phyloP scores from a whole-genome alignment of 352 stramenopile species.

The Pythium dissimile region DNA sequence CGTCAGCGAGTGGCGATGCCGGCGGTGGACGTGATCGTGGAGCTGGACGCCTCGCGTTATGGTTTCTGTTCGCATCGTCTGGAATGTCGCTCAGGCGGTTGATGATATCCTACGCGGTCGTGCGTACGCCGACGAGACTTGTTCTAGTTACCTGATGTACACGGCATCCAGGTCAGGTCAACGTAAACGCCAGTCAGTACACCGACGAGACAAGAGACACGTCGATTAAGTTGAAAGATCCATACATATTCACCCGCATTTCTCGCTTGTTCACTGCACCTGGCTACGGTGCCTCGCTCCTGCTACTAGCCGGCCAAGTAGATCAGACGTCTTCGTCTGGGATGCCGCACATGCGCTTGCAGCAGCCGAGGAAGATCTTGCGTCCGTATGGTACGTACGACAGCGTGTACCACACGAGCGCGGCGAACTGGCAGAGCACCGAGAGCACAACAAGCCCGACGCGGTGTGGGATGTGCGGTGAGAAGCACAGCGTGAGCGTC shows the following conservation, averaged over 20 bases:
- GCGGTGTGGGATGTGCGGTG: constrained; percentile 59
- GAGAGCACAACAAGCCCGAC: constrained; percentile 68
- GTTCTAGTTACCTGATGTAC: constrained; percentile 25
- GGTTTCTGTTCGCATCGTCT: constrained; percentile 65
- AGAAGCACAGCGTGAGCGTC: constrained; percentile 78
- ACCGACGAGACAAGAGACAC: background rate
- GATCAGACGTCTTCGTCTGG: constrained; percentile 50
- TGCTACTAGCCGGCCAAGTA: background rate
- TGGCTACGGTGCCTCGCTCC: too few species aligned
- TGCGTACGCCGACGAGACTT: constrained; percentile 33
- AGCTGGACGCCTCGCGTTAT: constrained; percentile 45
- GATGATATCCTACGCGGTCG: constrained; percentile 47
- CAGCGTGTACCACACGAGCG: constrained; percentile 84
- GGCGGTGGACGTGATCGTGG: constrained; percentile 81
- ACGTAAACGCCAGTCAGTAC: background rate
- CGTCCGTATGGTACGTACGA: constrained; percentile 89
- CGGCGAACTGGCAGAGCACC: constrained; percentile 71
- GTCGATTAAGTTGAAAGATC: background rate
- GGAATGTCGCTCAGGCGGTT: constrained; percentile 53
- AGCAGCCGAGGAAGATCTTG: constrained; percentile 58
- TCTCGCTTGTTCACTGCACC: background rate
- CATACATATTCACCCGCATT: background rate
- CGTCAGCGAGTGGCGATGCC: constrained; percentile 43
- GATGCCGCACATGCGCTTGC: constrained; percentile 53
- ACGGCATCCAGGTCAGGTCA: constrained; percentile 28